phyloP scores from a whole-genome alignment of 805 yeast species.

The Vanderwaltozyma polyspora region DNA sequence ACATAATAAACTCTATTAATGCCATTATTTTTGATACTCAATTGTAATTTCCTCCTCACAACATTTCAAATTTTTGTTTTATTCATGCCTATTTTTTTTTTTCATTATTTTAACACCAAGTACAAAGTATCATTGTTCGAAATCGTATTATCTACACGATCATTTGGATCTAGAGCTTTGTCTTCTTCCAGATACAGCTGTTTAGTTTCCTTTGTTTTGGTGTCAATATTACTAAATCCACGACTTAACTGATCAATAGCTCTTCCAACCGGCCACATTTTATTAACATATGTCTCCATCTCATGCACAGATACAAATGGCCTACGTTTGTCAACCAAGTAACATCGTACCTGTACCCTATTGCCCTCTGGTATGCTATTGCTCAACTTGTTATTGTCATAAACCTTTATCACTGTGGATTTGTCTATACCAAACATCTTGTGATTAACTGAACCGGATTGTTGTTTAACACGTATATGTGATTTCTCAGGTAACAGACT shows the following conservation, averaged over 20 bases:
- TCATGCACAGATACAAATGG: not conserved
- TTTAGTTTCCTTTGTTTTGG: too few relatives aligned
- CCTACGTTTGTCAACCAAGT: not conserved
- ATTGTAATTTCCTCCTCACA: too few relatives aligned
- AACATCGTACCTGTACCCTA: not conserved
- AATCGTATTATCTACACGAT: not conserved
- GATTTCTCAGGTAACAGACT: constrained; percentile 3
- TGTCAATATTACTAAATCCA: not conserved
- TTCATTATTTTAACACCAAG: not conserved
- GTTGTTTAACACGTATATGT: not conserved
- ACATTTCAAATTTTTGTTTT: too few relatives aligned
- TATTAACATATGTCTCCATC: not conserved
- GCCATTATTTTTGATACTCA: too few relatives aligned
- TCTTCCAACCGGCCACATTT: constrained; percentile 1
- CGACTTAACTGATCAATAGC: not conserved
- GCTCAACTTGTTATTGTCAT: not conserved
- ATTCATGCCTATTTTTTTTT: too few relatives aligned
- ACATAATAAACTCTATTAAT: too few relatives aligned
- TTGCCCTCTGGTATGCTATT: not conserved
- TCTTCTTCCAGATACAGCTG: too few relatives aligned
- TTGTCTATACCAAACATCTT: not conserved
- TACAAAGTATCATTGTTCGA: not conserved
- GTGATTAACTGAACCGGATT: not conserved
- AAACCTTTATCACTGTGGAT: not conserved
- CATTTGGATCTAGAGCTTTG: not conserved